Conservation (phyloP, 2,329 filamentous ascomycete genomes). For the Trichoderma hamatum region DNA sequence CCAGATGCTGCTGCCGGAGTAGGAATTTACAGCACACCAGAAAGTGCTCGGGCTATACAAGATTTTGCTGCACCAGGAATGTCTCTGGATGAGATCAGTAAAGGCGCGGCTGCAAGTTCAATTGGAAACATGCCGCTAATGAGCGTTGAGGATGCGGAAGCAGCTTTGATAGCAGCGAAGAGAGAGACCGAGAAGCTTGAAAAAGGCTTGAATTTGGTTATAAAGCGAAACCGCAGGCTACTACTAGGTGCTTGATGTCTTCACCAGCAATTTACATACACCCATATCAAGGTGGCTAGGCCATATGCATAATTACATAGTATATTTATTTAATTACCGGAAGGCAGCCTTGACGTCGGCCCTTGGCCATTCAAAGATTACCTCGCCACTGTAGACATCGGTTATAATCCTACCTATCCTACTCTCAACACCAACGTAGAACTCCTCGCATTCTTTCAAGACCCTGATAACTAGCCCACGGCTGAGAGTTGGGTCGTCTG, state of each 20-base stretch:
- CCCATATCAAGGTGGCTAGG: background rate
- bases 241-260: conserved; percentile 42
- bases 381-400: conserved; percentile 66
- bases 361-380: conserved; percentile 68
- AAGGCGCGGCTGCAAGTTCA: conserved; percentile 36
- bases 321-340: conserved; percentile 32
- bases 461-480: conserved; percentile 61
- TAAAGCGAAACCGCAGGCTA: conserved; percentile 62
- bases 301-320: background rate
- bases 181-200: conserved; percentile 66
- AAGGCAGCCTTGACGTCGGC: conserved; percentile 65
- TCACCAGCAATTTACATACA: background rate
- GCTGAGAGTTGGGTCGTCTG: conserved; percentile 71
- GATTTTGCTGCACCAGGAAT: conserved; percentile 40
- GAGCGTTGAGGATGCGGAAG: conserved; percentile 66
- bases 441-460: conserved; percentile 62
- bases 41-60: conserved; percentile 41
- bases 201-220: conserved; percentile 61
- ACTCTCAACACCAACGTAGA: conserved; percentile 64
- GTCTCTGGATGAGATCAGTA: conserved; percentile 38
- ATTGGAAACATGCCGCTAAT: conserved; percentile 56
- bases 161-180: conserved; percentile 53
- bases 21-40: conserved; percentile 47
- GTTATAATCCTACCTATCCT: conserved; percentile 63
- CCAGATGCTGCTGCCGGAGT: conserved; percentile 50